Conservation (phyloP, 257 asterid genomes). For the Solanum ahanhuiri region DNA sequence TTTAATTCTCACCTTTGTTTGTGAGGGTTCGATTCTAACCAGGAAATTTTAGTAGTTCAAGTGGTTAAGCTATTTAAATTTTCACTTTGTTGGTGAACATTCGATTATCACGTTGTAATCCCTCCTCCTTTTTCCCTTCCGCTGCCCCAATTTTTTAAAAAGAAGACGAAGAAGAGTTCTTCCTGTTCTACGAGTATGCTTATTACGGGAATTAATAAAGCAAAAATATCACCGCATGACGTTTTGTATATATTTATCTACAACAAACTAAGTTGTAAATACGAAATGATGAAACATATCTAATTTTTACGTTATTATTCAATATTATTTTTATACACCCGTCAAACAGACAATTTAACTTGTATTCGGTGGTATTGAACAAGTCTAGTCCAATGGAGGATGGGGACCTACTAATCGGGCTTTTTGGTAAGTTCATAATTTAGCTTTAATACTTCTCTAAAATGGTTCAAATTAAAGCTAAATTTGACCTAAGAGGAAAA, state of each 20-base stretch:
- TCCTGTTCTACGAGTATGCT: background rate
- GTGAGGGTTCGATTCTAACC: too few relatives aligned
- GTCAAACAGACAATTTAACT: fast-evolving
- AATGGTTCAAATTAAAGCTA: background rate
- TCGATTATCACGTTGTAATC: too few relatives aligned
- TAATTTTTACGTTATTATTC: too few relatives aligned
- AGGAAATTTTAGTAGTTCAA: too few relatives aligned
- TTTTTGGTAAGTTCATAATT: background rate
- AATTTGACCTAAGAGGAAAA: background rate
- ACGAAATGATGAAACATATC: too few relatives aligned
- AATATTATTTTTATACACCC: background rate
- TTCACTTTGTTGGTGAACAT: background rate
- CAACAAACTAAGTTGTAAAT: too few relatives aligned
- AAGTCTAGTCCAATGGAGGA: background rate
- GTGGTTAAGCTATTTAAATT: background rate
- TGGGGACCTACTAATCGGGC: background rate
- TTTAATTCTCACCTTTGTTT: too few relatives aligned
- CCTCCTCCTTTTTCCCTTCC: too few relatives aligned
- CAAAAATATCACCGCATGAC: too few relatives aligned
- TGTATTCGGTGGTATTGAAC: background rate
- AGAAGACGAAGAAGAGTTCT: background rate
- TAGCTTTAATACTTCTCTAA: background rate
- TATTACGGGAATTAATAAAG: background rate
- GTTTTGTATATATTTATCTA: too few relatives aligned
- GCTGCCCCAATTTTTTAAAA: background rate